Evolutionary conservation across 2,329 filamentous ascomycete species (phyloP).

Genomic region (Clonostachys sp.): DNA sequence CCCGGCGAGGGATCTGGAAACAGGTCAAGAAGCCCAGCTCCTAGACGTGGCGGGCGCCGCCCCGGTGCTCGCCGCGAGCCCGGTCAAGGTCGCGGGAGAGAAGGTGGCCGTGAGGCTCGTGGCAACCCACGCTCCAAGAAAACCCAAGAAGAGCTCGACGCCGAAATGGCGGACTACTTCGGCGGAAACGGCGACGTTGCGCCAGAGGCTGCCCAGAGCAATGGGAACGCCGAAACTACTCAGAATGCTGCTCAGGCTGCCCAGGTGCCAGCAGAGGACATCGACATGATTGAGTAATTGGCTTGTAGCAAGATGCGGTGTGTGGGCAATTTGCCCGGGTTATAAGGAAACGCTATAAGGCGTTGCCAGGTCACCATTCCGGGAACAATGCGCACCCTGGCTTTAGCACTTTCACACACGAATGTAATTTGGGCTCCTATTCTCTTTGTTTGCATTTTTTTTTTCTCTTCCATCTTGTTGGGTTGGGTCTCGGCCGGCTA

Average conservation of each 20-base stretch:
- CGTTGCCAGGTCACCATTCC: too few relatives aligned
- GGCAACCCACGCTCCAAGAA: constrained; percentile 63
- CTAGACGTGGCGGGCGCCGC: constrained; percentile 46
- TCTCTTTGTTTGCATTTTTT: too few relatives aligned
- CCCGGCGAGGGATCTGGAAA: constrained; percentile 44
- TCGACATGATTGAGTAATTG: constrained; percentile 66
- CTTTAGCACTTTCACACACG: too few relatives aligned
- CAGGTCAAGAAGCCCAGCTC: constrained; percentile 57
- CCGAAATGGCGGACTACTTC: constrained; percentile 97
- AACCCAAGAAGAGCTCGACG: constrained; percentile 87
- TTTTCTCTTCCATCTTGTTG: too few relatives aligned
- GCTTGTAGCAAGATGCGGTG: too few relatives aligned
- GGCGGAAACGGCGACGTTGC: constrained; percentile 35
- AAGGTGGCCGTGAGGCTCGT: constrained; percentile 30
- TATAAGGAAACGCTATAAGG: too few relatives aligned
- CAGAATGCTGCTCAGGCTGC: constrained; percentile 19
- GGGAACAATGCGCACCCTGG: too few relatives aligned
- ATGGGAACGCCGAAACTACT: constrained; percentile 9
- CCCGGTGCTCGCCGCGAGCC: constrained; percentile 42
- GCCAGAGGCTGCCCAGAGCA: constrained; percentile 17
- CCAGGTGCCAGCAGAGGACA: constrained; percentile 40
- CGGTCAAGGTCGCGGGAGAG: constrained; percentile 18
- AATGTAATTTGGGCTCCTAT: too few relatives aligned
- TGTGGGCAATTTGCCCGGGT: too few relatives aligned
- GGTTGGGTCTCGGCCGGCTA: too few relatives aligned